These are phyloP conservation scores for Solanum sejunctum DNA, from an alignment of 257 asterid species.

Conservation along the genomic window DNA sequence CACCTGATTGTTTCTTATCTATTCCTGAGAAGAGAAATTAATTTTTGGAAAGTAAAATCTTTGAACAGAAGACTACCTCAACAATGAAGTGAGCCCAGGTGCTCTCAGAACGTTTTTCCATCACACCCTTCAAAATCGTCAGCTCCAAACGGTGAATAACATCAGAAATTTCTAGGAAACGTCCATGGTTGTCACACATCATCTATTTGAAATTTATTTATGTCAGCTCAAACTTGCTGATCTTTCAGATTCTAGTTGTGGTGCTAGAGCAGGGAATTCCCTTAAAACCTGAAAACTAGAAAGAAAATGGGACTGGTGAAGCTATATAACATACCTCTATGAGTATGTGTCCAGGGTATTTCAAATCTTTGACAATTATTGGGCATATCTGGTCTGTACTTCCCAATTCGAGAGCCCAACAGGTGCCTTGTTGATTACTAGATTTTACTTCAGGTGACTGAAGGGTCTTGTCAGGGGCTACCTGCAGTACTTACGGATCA, in stretches of 20 bases:
- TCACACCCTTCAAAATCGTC: constrained; percentile 60
- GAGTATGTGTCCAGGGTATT: constrained; percentile 76
- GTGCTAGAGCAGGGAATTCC: background rate
- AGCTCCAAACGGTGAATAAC: constrained; percentile 57
- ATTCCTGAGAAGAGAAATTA: background rate
- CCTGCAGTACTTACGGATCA: constrained; percentile 15
- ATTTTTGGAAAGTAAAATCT: background rate
- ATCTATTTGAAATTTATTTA: constrained; percentile 32
- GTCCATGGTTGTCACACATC: constrained; percentile 56
- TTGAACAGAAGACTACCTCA: constrained; percentile 43
- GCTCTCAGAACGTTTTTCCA: constrained; percentile 40
- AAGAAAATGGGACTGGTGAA: background rate
- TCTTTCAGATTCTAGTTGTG: background rate
- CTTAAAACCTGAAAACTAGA: background rate
- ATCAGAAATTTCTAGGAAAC: constrained; percentile 75
- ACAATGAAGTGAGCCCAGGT: constrained; percentile 76
- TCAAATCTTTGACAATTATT: constrained; percentile 72
- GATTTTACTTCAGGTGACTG: constrained; percentile 23
- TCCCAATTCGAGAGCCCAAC: constrained; percentile 88
- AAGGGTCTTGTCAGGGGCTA: constrained; percentile 14
- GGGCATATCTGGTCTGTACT: constrained; percentile 51
- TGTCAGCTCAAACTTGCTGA: background rate
- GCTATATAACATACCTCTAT: constrained; percentile 45
- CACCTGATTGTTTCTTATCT: background rate
- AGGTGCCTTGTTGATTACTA: constrained; percentile 39